These are phyloP conservation scores for Phytophthora sojae DNA, from an alignment of 352 stramenopile genomes.

Conservation along the genomic window DNA sequence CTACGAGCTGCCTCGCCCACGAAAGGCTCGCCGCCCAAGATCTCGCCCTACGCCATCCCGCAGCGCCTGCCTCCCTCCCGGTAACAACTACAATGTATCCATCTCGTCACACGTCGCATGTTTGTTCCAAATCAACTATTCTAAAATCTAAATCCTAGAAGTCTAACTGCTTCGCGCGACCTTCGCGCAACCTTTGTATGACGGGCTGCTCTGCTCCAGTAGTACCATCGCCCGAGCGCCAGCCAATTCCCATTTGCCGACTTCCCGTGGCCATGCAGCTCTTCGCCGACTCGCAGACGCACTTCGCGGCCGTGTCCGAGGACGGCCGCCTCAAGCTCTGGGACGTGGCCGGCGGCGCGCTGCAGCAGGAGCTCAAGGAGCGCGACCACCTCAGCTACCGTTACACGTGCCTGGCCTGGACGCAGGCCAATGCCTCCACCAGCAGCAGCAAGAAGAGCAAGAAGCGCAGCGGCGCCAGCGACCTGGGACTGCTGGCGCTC, in stretches of 20 bases:
- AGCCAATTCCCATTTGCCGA: constrained; percentile 27
- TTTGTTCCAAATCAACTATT: constrained; percentile 2
- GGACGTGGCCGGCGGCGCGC: constrained; percentile 67
- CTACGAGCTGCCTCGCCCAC: constrained; percentile 16
- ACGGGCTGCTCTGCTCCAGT: constrained; percentile 66
- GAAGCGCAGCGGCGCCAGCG: constrained; percentile 55
- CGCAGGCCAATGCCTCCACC: constrained; percentile 26
- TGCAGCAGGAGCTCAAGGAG: constrained; percentile 85
- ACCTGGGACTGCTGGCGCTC: constrained; percentile 69
- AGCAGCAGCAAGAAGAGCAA: constrained; percentile 29
- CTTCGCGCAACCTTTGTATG: constrained; percentile 2
- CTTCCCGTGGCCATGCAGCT: constrained; percentile 58
- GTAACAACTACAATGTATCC: constrained; percentile 11
- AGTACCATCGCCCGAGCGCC: constrained; percentile 23
- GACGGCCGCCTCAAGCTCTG: constrained; percentile 88
- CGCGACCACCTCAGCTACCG: constrained; percentile 87
- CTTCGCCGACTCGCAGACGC: constrained; percentile 79
- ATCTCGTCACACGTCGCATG: constrained; percentile 35
- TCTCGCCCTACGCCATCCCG: constrained; percentile 36
- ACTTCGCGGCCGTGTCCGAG: constrained; percentile 82
- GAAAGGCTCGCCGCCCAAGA: constrained; percentile 9
- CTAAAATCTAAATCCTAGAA: constrained; percentile 5
- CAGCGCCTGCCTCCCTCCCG: constrained; percentile 15
- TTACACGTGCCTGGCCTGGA: constrained; percentile 82
- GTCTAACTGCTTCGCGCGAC: constrained; percentile 22